Evolutionary conservation across 192 early-diverging fungal species (phyloP), one percentile per base, ranked within the genome.

Genomic region (Dimargaris verticillata): DNA sequence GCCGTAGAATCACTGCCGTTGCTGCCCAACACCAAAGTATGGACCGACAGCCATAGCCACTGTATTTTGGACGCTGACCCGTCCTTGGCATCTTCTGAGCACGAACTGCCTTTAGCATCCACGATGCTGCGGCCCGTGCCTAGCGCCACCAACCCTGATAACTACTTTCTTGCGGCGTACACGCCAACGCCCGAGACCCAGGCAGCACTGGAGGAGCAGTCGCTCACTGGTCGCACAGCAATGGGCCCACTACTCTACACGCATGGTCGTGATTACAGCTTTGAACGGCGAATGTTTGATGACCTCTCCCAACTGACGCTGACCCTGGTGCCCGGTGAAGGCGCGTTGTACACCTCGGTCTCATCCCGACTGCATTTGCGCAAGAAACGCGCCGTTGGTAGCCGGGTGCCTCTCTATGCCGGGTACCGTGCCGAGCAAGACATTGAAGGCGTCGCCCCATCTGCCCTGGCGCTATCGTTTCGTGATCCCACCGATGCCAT

Each of bases 251-350:
- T 59, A 0, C 15, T 24, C n/a, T 59, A 42, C 43, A 15, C 15
- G 2, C 57, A 59, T 44, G 57, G 41, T 38, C 57, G 57, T 12
- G 57, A 59, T 43, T 59, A 29, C 57, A 59, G 33, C 25, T 59
- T 28, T n/a, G 57, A 59, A 17, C 29, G 42, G 25, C 57, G 42
- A 20, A 38, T 43, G 20, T 44, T 44, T n/a, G 38, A n/a, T 10
- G 41, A 59, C 7, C 41, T 59, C 13, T 18, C 57, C 57, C 57
- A 59, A n/a, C 57, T 59, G 15, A 18, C n/a, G 14, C 42, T 59
- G n/a, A 22, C 57, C 11, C 57, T 59, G 12, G n/a, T n/a, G 20
- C n/a, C 57, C n/a, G 38, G 18, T 2, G 17, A 33, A 22, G 41
- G n/a, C 5, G 57, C 57, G 6, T 13, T 59, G 26, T 59, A 59